phyloP scores from a whole-genome alignment of 495 filamentous ascomycete species.

The Penicillium simplicissimum region DNA sequence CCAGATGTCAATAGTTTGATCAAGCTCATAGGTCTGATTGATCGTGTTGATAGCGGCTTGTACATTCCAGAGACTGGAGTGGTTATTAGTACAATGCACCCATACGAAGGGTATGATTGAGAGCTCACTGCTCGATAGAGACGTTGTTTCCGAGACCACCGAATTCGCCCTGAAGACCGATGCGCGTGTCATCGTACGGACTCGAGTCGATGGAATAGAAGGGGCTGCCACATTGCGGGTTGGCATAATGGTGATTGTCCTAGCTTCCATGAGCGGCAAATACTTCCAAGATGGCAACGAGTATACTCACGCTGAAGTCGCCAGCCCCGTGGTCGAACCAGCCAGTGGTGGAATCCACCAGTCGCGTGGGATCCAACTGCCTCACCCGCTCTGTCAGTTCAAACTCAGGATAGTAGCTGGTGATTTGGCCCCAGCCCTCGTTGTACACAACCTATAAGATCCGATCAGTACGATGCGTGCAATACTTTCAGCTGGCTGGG shows the following conservation, averaged over 20 bases:
- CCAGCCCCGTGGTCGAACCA: slow-evolving; percentile 64
- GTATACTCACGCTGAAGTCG: slow-evolving; percentile 49
- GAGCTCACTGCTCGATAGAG: slow-evolving; percentile 49
- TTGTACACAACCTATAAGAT: slow-evolving; percentile 62
- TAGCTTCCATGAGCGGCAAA: slow-evolving; percentile 10
- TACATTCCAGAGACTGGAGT: slow-evolving; percentile 55
- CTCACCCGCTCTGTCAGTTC: slow-evolving; percentile 53
- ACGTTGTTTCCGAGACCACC: slow-evolving; percentile 66
- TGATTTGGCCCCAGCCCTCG: slow-evolving; percentile 68
- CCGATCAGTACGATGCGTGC: neutral
- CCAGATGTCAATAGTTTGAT: slow-evolving; percentile 56
- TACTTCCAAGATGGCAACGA: neutral
- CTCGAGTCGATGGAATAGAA: slow-evolving; percentile 56
- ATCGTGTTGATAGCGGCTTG: slow-evolving; percentile 55
- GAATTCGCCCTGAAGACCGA: slow-evolving; percentile 69
- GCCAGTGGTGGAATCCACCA: slow-evolving; percentile 60
- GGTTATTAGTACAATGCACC: neutral
- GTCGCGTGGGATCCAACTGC: slow-evolving; percentile 58
- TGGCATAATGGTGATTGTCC: slow-evolving; percentile 73
- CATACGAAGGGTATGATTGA: neutral
- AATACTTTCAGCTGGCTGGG: neutral
- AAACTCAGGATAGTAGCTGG: slow-evolving; percentile 52
- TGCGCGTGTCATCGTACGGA: slow-evolving; percentile 59
- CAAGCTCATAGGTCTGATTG: slow-evolving; percentile 67
- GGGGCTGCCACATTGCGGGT: slow-evolving; percentile 68